Base-by-base conservation (phyloP, 1,284 basidiomycete species). In the Phlebopus sp. region DNA sequence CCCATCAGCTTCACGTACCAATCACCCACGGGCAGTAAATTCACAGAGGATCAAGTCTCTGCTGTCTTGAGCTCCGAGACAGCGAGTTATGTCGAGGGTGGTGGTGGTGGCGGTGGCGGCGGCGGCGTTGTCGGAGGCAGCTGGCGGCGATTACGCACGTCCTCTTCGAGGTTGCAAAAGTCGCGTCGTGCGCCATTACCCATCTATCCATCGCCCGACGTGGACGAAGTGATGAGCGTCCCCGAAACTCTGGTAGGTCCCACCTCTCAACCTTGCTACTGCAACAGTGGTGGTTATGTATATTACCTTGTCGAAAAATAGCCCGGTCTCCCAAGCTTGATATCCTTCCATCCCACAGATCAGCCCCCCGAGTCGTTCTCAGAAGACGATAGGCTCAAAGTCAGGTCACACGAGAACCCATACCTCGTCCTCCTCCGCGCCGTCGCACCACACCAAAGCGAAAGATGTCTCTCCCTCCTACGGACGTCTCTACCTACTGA, bases 291-390 rank as follows among this genome's bases (percentile, higher is more conserved):
- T 49, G 32, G 48, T 34, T 23, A 37, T 29, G 10, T 40, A 37
- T 36, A 11, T 19, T 29, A n/a, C n/a, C n/a, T n/a, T n/a, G n/a
- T n/a, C n/a, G n/a, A 34, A 37, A 27, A 2, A 15, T 6, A 15
- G 25, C 35, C 35, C n/a, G 36, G 23, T 17, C 29, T 50, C 8
- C 15, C 29, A 37, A 42, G 39, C 5, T 34, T 49, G 2, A 45
- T 63, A 34, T 65, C 65, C 6, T 64, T 64, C 31, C 49, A 46
- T 27, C 66, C 64, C 5, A 37, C 52, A 1, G 15, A 49, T 5
- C 64, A 54, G 17, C 40, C 53, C 7, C 52, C 66, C 1, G 64
- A 64, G 31, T 62, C 66, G 21, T 64, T 68, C 18, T 53, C 52
- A 6, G 66, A 64, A 29, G 53, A 67, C 19, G 54, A 67, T 19